Conservation (phyloP, 306 rosid species). For the Alnus rubra region DNA sequence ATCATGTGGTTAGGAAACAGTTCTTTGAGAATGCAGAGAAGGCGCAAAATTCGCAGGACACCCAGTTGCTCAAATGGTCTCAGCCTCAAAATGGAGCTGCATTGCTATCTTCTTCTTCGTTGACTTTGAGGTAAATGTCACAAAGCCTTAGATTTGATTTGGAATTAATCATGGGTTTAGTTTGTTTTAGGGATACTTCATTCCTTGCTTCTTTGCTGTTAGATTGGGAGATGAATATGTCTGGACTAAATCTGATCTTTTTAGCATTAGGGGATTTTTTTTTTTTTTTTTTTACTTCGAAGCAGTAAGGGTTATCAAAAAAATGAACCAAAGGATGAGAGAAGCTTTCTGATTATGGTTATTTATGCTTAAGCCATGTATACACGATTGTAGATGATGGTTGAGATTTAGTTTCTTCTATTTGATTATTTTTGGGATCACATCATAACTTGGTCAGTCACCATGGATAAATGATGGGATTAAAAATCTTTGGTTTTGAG, state of each 20-base stretch:
- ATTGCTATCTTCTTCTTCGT: constrained; percentile 31
- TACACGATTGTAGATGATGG: not conserved
- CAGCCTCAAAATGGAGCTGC: constrained; percentile 47
- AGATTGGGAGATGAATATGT: not conserved
- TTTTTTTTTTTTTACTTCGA: too few relatives aligned
- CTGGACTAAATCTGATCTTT: not conserved
- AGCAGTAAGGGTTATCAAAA: not conserved
- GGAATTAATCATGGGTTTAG: not conserved
- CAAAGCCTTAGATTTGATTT: not conserved
- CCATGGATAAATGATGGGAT: not conserved
- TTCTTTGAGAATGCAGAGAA: constrained; percentile 50
- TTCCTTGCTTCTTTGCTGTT: not conserved
- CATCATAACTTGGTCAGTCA: not conserved
- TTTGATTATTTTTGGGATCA: not conserved
- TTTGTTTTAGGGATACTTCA: not conserved
- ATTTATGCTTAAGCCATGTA: not conserved
- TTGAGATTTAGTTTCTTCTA: not conserved
- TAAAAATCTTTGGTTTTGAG: not conserved
- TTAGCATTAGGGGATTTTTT: not conserved
- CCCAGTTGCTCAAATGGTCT: not conserved
- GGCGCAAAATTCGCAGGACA: constrained; percentile 19
- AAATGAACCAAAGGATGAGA: not conserved
- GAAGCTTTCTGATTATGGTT: not conserved
- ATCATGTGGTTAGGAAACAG: constrained; percentile 58
- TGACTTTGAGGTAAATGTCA: constrained; percentile 36